Percentiles rank a stretch among this genome's conserved stretches.
Conservation (phyloP, 2,329 filamentous ascomycete genomes). For the Phyllosticta citrichinensis region DNA sequence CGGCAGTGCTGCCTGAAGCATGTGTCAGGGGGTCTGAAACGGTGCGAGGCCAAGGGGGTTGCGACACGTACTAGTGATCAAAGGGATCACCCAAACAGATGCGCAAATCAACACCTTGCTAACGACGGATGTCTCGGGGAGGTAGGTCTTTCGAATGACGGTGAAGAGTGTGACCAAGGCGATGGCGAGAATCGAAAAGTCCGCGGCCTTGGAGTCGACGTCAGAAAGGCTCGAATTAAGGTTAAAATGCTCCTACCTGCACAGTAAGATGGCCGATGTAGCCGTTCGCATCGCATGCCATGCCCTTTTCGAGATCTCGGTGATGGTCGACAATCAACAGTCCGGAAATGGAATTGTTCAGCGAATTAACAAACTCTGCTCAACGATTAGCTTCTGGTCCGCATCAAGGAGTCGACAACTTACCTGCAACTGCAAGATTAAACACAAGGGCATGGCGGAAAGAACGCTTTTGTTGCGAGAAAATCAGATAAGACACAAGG, state of each 20-base stretch:
- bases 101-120: slow-evolving; percentile 27
- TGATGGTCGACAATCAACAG: slow-evolving; percentile 23
- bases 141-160: slow-evolving; percentile 26
- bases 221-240: not conserved
- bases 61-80: slow-evolving; percentile 25
- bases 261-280: slow-evolving; percentile 38
- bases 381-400: slow-evolving; percentile 8
- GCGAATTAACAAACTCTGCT: slow-evolving; percentile 33
- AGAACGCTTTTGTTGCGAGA: slow-evolving; percentile 14
- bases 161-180: slow-evolving; percentile 34
- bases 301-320: slow-evolving; percentile 18
- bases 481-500: slow-evolving; percentile 16
- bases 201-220: slow-evolving; percentile 17
- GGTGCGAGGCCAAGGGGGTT: not conserved
- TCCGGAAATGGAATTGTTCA: slow-evolving; percentile 36
- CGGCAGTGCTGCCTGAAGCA: slow-evolving; percentile 2
- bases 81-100: slow-evolving; percentile 32
- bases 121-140: slow-evolving; percentile 21
- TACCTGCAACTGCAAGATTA: slow-evolving; percentile 18
- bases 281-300: slow-evolving; percentile 34
- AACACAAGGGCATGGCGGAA: slow-evolving; percentile 19
- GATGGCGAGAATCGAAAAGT: slow-evolving; percentile 37
- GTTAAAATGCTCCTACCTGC: slow-evolving; percentile 22
- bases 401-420: not conserved
- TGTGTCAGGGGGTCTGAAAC: not conserved